Conservation (phyloP, 1,284 basidiomycete genomes). For the Ceratobasidium sp. region DNA sequence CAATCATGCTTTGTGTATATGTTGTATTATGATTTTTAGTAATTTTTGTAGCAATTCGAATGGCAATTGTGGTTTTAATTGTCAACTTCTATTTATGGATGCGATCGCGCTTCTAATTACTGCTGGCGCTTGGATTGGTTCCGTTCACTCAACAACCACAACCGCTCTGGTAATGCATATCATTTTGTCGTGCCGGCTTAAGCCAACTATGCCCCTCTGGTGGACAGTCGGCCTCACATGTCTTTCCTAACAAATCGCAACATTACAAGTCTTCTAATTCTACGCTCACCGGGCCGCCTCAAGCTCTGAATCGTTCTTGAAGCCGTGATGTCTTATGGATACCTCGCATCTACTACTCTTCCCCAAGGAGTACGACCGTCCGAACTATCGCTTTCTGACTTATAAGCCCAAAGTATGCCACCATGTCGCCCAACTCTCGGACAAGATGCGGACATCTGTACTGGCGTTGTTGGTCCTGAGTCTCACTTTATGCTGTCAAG, state of each 20-base stretch:
- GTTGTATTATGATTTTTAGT: too few species aligned
- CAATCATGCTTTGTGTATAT: too few species aligned
- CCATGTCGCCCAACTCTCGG: background rate
- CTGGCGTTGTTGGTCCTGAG: background rate
- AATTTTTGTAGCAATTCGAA: too few species aligned
- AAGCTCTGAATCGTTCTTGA: slow-evolving; percentile 18
- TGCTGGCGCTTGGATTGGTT: background rate
- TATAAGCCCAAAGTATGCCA: background rate
- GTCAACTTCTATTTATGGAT: too few species aligned
- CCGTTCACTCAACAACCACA: background rate
- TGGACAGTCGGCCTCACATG: too few species aligned
- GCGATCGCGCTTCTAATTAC: background rate
- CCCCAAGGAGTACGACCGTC: slow-evolving; percentile 22
- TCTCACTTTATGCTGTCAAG: background rate
- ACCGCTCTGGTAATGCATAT: too few species aligned
- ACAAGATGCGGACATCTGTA: background rate
- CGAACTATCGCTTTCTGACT: background rate
- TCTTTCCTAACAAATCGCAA: too few species aligned
- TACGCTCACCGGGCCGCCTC: slow-evolving; percentile 13
- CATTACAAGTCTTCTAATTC: too few species aligned
- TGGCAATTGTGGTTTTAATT: too few species aligned
- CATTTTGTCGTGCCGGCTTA: too few species aligned
- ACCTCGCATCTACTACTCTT: background rate
- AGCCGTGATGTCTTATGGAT: background rate
- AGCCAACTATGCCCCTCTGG: too few species aligned